Conservation (phyloP, 768 basidiomycete species). For the Hemileccinum impolitum region DNA sequence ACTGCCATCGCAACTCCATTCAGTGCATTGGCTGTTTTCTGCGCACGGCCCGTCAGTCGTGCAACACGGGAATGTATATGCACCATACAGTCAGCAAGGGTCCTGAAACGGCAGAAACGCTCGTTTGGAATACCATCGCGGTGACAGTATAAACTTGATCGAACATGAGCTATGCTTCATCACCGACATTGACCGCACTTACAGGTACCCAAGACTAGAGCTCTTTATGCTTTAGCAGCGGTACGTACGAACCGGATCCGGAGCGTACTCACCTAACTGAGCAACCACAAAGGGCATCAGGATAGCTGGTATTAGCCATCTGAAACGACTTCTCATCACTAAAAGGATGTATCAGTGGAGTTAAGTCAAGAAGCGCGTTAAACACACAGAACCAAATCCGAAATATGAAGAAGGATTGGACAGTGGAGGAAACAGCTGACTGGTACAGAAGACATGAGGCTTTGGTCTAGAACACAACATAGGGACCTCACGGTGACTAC, state of each 20-base stretch:
- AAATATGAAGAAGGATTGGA: constrained; percentile 27
- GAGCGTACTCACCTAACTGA: constrained; percentile 13
- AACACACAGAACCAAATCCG: constrained; percentile 23
- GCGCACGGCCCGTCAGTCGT: constrained; percentile 4
- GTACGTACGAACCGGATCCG: neutral
- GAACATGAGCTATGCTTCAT: constrained; percentile 3
- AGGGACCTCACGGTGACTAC: constrained; percentile 17
- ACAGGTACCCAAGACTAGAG: constrained; percentile 17
- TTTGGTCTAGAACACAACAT: neutral
- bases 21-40: constrained; percentile 14
- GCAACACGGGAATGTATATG: neutral
- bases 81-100: constrained; percentile 19
- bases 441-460: constrained; percentile 15
- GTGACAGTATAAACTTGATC: constrained; percentile 15
- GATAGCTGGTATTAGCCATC: constrained; percentile 18
- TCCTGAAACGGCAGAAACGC: constrained; percentile 12
- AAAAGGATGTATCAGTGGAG: neutral
- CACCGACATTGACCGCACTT: neutral
- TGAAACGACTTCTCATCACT: constrained; percentile 16
- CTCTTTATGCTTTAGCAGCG: constrained; percentile 1
- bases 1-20: constrained; percentile 15
- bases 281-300: constrained; percentile 17
- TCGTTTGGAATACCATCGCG: constrained; percentile 13
- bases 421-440: constrained; percentile 19
- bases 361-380: neutral